These are phyloP conservation scores for Pseudofabraea citricarpa DNA, from an alignment of 2,329 filamentous ascomycete species.

Conservation along the genomic window DNA sequence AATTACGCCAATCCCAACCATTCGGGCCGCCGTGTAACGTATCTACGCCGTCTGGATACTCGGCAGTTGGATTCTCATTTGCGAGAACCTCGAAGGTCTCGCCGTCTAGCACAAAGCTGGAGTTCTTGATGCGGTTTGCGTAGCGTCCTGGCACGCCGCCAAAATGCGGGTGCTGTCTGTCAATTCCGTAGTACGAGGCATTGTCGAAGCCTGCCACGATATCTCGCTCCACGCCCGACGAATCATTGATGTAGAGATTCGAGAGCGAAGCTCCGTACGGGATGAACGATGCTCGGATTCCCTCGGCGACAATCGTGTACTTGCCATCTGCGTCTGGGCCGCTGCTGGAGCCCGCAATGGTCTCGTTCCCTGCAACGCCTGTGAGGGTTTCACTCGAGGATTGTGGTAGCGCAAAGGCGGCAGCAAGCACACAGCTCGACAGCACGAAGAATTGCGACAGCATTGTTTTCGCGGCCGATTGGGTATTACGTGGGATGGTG, in stretches of 20 bases:
- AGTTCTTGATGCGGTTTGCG: slow-evolving; percentile 78
- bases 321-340: slow-evolving; percentile 57
- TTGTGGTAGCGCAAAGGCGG: slow-evolving; percentile 14
- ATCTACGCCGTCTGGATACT: slow-evolving; percentile 48
- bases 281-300: slow-evolving; percentile 65
- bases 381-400: slow-evolving; percentile 11
- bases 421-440: slow-evolving; percentile 9
- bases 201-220: slow-evolving; percentile 74
- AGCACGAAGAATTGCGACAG: slow-evolving; percentile 7
- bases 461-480: slow-evolving; percentile 11
- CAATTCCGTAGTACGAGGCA: slow-evolving; percentile 62
- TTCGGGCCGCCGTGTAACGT: slow-evolving; percentile 66
- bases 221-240: slow-evolving; percentile 63
- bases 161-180: slow-evolving; percentile 64
- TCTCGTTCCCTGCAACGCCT: slow-evolving; percentile 20
- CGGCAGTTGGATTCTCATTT: slow-evolving; percentile 56
- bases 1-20: slow-evolving; percentile 76
- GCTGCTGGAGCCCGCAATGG: slow-evolving; percentile 17
- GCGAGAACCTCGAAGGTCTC: slow-evolving; percentile 51
- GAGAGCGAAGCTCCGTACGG: slow-evolving; percentile 70
- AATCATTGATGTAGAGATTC: slow-evolving; percentile 66
- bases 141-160: slow-evolving; percentile 72
- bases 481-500: too few relatives aligned
- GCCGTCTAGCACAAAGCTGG: slow-evolving; percentile 65
- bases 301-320: slow-evolving; percentile 65